phyloP scores from a whole-genome alignment of 2,329 filamentous ascomycete genomes.

The Talaromyces sp. region DNA sequence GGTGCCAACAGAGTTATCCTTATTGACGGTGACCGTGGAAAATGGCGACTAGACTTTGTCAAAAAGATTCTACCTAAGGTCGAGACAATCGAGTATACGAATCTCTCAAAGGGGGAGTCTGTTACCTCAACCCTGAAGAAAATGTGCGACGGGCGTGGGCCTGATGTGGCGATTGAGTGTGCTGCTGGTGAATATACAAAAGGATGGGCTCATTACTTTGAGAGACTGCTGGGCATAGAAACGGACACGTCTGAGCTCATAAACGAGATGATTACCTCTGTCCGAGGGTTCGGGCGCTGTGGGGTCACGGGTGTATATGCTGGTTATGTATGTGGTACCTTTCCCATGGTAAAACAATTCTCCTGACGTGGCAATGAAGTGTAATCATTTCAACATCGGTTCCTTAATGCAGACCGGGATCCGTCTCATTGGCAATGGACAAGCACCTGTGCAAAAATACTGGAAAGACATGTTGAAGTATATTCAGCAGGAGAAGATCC shows the following conservation, averaged over 20 bases:
- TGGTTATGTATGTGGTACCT: slow-evolving; percentile 45
- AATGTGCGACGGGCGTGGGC: slow-evolving; percentile 61
- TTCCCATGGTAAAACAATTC: neutral
- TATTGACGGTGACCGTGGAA: slow-evolving; percentile 63
- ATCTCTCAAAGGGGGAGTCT: slow-evolving; percentile 56
- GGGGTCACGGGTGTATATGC: slow-evolving; percentile 71
- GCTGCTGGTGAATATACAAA: slow-evolving; percentile 60
- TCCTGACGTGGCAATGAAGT: too few species aligned
- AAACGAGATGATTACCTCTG: slow-evolving; percentile 51
- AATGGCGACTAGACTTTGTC: slow-evolving; percentile 63
- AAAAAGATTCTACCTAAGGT: slow-evolving; percentile 60
- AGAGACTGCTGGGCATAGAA: slow-evolving; percentile 62
- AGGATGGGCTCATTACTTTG: slow-evolving; percentile 56
- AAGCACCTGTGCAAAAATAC: slow-evolving; percentile 74
- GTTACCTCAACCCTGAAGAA: slow-evolving; percentile 69
- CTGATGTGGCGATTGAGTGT: slow-evolving; percentile 68
- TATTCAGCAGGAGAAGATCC: slow-evolving; percentile 63
- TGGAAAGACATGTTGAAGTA: slow-evolving; percentile 70
- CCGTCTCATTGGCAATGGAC: slow-evolving; percentile 65
- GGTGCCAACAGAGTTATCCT: slow-evolving; percentile 72
- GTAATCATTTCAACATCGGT: slow-evolving; percentile 76
- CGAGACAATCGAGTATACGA: slow-evolving; percentile 64
- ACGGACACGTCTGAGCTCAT: slow-evolving; percentile 70
- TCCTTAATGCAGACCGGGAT: slow-evolving; percentile 83
- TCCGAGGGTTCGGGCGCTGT: slow-evolving; percentile 56